Base-by-base conservation (phyloP, 2,329 filamentous ascomycete species). In the Zymoseptoria brevis region DNA sequence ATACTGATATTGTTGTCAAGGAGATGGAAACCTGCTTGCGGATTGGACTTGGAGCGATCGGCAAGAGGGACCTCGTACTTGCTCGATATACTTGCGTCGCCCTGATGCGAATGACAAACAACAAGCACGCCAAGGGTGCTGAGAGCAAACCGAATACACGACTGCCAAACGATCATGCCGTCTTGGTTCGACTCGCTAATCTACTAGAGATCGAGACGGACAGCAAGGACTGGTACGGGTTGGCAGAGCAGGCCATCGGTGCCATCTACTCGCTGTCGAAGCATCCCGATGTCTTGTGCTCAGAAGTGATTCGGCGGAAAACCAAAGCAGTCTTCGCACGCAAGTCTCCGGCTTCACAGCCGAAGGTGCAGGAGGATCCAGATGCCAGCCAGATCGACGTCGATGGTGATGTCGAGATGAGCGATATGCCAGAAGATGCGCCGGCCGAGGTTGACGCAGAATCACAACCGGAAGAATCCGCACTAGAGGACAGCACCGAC, bases 81-180 rank as follows among this genome's bases (percentile, higher is more conserved):
- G 93, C 94, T 65, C 94, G 96, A 72, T 99, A 90, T 72, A 97
- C 94, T 0, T 99, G 94, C 74, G 87, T 97, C 68, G 94, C 95
- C 51, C 79, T 99, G 48, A 86, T 90, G 67, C 84, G 94, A 50
- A 96, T 99, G 77, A 95, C 93, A 64, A 89, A 93, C 4, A 86
- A 82, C 1, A 87, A 93, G 54, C 86, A 90, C 70, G 85, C 85
- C 19, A 92, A 91, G 72, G 87, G 89, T 30, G 86, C 87, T 6
- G 74, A 80, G 8, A 76, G 81, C 64, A 86, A 84, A 63, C 76
- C 79, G 16, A 79, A 89, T 66, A 87, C 89, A 11, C 89, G 93
- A 59, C 80, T 99, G 50, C 83, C 89, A 4, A 99, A 96, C 69
- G 92, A 96, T 60, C 93, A 99, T 71, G 90, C 92, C 8, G 88